Evolutionary conservation across 169 alveolate genomes (phyloP).

Genomic region (Plasmodium knowlesi): DNA sequence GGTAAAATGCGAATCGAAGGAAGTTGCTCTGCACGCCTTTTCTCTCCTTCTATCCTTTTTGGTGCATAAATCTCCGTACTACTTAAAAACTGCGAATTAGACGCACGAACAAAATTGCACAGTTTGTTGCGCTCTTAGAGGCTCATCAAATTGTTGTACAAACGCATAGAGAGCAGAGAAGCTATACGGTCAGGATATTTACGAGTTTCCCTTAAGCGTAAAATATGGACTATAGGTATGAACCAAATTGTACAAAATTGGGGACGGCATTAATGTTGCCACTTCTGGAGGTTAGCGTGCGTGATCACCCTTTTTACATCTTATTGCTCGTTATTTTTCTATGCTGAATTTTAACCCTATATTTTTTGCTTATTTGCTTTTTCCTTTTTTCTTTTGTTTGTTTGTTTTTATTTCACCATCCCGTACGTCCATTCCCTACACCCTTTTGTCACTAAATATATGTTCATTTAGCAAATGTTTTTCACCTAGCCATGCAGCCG

Average conservation of each 20-base stretch:
- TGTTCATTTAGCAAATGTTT: not conserved
- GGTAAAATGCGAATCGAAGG: slow-evolving; percentile 76
- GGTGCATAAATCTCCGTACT: slow-evolving; percentile 70
- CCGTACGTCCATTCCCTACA: not conserved
- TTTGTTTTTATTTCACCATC: not conserved
- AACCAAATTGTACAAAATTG: not conserved
- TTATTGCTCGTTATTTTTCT: not conserved
- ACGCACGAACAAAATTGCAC: not conserved
- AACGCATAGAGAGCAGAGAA: not conserved
- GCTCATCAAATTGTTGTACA: not conserved
- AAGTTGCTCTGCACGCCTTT: slow-evolving; percentile 73
- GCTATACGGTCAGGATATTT: not conserved
- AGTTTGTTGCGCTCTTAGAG: not conserved
- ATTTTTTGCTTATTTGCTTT: not conserved
- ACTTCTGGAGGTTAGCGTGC: not conserved
- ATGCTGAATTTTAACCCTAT: not conserved
- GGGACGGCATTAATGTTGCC: not conserved
- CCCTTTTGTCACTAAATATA: not conserved
- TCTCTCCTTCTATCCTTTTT: slow-evolving; percentile 70
- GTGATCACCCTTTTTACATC: not conserved
- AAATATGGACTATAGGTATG: not conserved
- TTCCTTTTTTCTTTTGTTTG: not conserved
- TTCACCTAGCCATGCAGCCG: not conserved
- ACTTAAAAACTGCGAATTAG: slow-evolving; percentile 54
- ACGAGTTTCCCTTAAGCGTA: not conserved